Evolutionary conservation across 495 filamentous ascomycete species (phyloP).

Genomic region (Jackrogersella multiformis): DNA sequence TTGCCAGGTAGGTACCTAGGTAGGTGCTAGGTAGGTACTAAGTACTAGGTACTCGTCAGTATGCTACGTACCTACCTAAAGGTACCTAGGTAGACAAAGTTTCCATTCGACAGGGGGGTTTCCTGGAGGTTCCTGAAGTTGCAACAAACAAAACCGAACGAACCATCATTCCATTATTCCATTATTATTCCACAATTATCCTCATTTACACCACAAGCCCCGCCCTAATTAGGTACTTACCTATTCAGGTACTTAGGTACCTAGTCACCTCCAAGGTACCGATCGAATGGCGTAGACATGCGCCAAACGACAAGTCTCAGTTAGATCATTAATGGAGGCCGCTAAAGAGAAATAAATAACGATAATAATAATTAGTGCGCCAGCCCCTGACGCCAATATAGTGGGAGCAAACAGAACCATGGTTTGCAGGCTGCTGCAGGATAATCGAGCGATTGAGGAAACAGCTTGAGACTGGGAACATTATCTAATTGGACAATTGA

Average conservation of each 20-base stretch:
- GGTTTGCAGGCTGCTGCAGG: slow-evolving; percentile 28
- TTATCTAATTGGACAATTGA: slow-evolving; percentile 32
- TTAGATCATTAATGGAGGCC: not conserved
- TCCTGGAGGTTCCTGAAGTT: not conserved
- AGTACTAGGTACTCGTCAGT: no score
- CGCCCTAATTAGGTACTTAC: no score
- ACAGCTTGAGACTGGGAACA: slow-evolving; percentile 22
- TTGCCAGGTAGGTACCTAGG: no score
- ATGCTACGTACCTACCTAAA: no score
- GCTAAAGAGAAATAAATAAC: slow-evolving; percentile 9
- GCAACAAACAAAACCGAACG: no score
- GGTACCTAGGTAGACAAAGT: slow-evolving; percentile 24
- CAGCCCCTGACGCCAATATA: slow-evolving; percentile 18
- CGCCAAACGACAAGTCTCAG: not conserved
- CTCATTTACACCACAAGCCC: no score
- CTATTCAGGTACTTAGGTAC: not conserved
- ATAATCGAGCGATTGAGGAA: slow-evolving; percentile 28
- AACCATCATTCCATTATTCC: not conserved
- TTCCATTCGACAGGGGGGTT: slow-evolving; percentile 14
- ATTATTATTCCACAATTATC: not conserved
- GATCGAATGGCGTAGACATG: not conserved
- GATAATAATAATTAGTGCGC: slow-evolving; percentile 22
- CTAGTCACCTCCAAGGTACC: not conserved
- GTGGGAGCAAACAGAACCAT: slow-evolving; percentile 17
- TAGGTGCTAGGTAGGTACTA: no score